Evolutionary conservation across 768 basidiomycete genomes (phyloP), one percentile per base, ranked within the genome.

Genomic region (Gelatoporia subvermispora): DNA sequence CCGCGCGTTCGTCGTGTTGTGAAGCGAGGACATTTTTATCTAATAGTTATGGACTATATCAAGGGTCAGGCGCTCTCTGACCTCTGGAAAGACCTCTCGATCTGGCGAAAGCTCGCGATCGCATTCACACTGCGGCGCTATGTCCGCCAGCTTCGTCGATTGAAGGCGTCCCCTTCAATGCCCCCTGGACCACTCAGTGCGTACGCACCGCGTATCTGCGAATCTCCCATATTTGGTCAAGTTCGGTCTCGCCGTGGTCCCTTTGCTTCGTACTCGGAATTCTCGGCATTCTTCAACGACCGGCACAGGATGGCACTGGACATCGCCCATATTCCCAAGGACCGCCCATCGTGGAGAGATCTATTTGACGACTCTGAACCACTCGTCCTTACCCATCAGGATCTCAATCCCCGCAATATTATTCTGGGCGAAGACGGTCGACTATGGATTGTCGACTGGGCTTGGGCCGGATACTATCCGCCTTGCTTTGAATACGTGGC

Each of bases 21-120:
- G n/a, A n/a, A n/a, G n/a, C n/a, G n/a, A n/a, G n/a, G n/a, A n/a
- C n/a, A n/a, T n/a, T 31, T 31, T 13, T 31, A 31, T 31, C 28
- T 31, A 5, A n/a, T n/a, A n/a, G 28, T 31, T 13, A 65, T 66
- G 62, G 59, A 63, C 21, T 61, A 58, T 40, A 54, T 66, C 10
- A 45, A 54, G 3, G 65, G 65, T 8, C 21, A 51, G 22, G 41
- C 46, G 17, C 48, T 65, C 4, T 31, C 38, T 2, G 47, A 25
- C 1, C 31, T 48, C 20, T 66, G 65, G 65, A 43, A 49, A 10
- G 42, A 23, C 5, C 36, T 65, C 24, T 43, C 47, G 28, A 36
- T 46, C 23, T 58, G 50, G 55, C 49, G 45, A 18, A 31, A 55
- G 16, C 16, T 62, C 15, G 42, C 38, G 17, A 41, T 56, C 13